Evolutionary conservation across 1,139 yeast species (phyloP).

Genomic region (Saccharomyces hybrid): DNA sequence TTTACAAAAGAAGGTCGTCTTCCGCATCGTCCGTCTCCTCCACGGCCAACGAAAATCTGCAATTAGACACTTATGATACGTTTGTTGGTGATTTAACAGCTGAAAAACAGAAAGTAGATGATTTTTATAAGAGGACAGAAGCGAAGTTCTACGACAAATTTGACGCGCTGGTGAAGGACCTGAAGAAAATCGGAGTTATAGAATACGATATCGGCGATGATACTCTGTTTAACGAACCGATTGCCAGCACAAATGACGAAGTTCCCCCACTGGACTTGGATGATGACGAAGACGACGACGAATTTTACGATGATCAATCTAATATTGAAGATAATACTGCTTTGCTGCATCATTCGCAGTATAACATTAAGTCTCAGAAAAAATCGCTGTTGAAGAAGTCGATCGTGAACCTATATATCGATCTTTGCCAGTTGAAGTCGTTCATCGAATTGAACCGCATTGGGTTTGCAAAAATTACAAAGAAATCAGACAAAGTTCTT

Average conservation of each 20-base stretch:
- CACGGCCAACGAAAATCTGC: conserved; percentile 13
- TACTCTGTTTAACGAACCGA: conserved; percentile 1
- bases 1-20: conserved; percentile 24
- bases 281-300: conserved; percentile 28
- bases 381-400: conserved; percentile 51
- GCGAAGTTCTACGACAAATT: conserved; percentile 41
- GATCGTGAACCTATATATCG: conserved; percentile 50
- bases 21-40: conserved; percentile 14
- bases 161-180: conserved; percentile 46
- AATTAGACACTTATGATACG: conserved; percentile 32
- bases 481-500: conserved; percentile 62
- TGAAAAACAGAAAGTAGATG: conserved; percentile 54
- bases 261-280: conserved; percentile 10
- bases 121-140: conserved; percentile 50
- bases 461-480: conserved; percentile 61
- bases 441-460: conserved; percentile 59
- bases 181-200: conserved; percentile 26
- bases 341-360: conserved; percentile 32
- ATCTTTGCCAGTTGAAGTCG: conserved; percentile 57
- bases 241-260: background rate
- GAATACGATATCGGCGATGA: background rate
- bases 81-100: conserved; percentile 50
- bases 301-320: conserved; percentile 30
- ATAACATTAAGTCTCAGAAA: conserved; percentile 34
- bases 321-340: conserved; percentile 34